Base-by-base conservation (phyloP, 129 eudicot species). In the Deinandra increscens region DNA sequence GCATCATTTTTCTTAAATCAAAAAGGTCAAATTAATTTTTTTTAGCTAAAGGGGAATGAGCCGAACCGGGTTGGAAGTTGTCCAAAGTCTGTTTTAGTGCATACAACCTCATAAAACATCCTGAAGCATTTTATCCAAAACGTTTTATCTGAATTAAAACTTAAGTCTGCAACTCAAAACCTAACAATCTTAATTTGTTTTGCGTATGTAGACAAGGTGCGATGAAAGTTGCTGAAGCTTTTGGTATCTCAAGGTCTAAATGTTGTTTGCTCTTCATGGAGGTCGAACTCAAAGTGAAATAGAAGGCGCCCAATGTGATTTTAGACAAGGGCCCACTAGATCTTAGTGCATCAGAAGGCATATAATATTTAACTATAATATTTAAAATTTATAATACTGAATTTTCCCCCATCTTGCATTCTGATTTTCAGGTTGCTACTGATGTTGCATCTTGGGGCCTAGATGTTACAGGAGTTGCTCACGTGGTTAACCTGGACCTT, bases 211-310 rank as follows among this genome's bases (percentile, higher is more conserved):
- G 49, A 11, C n/a, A n/a, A 84, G 90, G 80, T 89, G 96, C 11
- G 91, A 89, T 86, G 96, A 89, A 84, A n/a, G 92, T 89, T 69
- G 96, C 96, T 46, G 90, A 86, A 72, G 96, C 96, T 70, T n/a
- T 79, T 89, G 80, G 83, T 80, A 31, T 85, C 84, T 34, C 84
- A 89, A 75, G 93, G 93, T 70, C 64, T 89, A 67, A 75, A 81
- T 54, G 96, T 93, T 44, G 92, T 85, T 81, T n/a, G 88, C 92
- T 71, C 96, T 89, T 72, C 96, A 89, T 75, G 96, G 93, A 39
- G 96, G 93, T 56, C 92, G 93, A 20, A 84, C 90, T 66, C 93
- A 89, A 78, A 86, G 74, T 37, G 96, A 89, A 79, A 80, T 92
- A 72, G 96, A 89, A 73, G 81, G 86, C 22, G 96, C 96, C 37